Conservation (phyloP, 2,329 filamentous ascomycete species). For the Colletotrichum sp. region DNA sequence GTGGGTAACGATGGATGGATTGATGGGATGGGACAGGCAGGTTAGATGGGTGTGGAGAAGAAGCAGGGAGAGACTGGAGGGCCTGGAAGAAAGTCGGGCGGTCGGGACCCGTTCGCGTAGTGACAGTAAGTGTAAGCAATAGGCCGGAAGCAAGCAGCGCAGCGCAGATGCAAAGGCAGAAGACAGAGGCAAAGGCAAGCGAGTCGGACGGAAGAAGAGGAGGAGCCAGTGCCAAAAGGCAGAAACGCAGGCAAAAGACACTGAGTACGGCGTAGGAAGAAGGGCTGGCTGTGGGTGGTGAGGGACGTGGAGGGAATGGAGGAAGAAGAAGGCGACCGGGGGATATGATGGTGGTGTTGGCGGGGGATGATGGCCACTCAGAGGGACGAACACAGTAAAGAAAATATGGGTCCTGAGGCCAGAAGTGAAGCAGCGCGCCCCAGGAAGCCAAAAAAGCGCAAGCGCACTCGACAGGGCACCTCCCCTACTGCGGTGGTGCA, state of each 20-base stretch:
- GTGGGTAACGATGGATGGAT: conserved; percentile 23
- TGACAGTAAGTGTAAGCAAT: background rate
- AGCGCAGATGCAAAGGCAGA: background rate
- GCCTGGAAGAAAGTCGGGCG: conserved; percentile 5
- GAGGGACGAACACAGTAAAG: conserved; percentile 14
- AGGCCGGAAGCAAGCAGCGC: background rate
- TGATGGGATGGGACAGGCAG: conserved; percentile 7
- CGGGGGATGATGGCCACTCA: conserved; percentile 22
- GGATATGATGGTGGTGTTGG: background rate
- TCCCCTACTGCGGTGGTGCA: background rate
- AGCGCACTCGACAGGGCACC: background rate
- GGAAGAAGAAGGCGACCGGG: background rate
- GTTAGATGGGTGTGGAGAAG: conserved; percentile 20
- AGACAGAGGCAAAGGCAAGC: background rate
- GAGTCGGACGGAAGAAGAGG: conserved; percentile 22
- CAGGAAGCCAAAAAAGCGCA: background rate
- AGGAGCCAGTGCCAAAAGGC: conserved; percentile 22
- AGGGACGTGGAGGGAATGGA: background rate
- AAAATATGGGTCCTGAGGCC: conserved; percentile 31
- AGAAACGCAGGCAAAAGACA: background rate
- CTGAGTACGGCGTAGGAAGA: background rate
- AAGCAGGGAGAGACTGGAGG: conserved; percentile 16
- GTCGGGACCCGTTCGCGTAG: conserved; percentile 4
- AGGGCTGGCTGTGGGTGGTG: background rate
- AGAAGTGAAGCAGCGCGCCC: conserved; percentile 21